phyloP scores from a whole-genome alignment of 139 green algal species.

The Trebouxia sp. region DNA sequence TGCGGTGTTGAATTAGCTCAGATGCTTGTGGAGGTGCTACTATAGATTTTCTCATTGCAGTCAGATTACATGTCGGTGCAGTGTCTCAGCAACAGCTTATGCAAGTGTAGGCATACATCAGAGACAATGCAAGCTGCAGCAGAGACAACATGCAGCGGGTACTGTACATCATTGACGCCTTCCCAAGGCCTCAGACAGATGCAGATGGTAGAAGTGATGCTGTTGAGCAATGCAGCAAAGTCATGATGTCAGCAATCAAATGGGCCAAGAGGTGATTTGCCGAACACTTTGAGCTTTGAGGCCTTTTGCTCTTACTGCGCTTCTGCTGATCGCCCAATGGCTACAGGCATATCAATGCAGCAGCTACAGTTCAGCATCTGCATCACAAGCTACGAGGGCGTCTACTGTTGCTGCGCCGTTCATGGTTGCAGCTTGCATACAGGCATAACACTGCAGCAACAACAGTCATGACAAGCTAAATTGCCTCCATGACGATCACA shows the following conservation, averaged over 20 bases:
- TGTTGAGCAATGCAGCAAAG: slow-evolving; percentile 16
- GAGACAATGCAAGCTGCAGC: slow-evolving; percentile 26
- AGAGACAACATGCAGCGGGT: slow-evolving; percentile 28
- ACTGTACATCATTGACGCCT: slow-evolving; percentile 17
- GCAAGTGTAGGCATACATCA: slow-evolving; percentile 5
- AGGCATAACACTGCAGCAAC: not conserved
- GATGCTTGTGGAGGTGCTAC: slow-evolving; percentile 29
- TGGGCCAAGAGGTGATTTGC: slow-evolving; percentile 17
- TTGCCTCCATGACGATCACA: too few species aligned
- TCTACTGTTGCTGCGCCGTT: too few species aligned
- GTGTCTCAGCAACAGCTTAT: too few species aligned
- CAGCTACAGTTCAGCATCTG: too few species aligned
- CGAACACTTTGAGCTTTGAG: not conserved
- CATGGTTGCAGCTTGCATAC: too few species aligned
- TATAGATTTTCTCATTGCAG: too few species aligned
- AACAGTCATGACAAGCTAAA: too few species aligned
- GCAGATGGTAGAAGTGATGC: slow-evolving; percentile 1
- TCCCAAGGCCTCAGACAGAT: slow-evolving; percentile 11
- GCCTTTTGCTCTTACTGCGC: too few species aligned
- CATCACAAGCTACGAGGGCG: too few species aligned
- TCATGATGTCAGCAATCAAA: slow-evolving; percentile 14
- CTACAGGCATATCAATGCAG: too few species aligned
- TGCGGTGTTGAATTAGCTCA: slow-evolving; percentile 21
- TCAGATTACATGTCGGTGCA: too few species aligned
- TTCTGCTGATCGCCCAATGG: too few species aligned